Evolutionary conservation across 352 stramenopile genomes (phyloP).

Genomic region (Pythium sp.): DNA sequence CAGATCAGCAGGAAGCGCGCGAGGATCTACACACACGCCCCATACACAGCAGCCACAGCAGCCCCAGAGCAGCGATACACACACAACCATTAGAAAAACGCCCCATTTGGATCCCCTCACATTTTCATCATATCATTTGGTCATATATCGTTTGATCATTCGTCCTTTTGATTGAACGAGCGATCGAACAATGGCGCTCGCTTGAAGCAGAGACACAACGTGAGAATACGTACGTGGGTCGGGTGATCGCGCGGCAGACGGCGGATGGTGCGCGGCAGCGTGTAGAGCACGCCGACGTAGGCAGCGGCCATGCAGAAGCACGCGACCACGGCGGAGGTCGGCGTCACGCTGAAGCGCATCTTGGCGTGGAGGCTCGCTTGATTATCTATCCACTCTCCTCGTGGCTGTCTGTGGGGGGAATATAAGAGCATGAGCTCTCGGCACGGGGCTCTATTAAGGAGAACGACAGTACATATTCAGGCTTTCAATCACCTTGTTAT

Average conservation of each 20-base stretch:
- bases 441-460: constrained; percentile 9
- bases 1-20: constrained; percentile 86
- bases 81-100: background rate
- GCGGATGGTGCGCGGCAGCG: constrained; percentile 66
- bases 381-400: background rate
- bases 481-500: background rate
- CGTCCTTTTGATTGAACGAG: background rate
- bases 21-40: constrained; percentile 54
- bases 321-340: constrained; percentile 60
- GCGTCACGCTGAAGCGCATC: constrained; percentile 79
- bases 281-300: constrained; percentile 88
- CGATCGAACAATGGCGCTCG: background rate
- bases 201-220: background rate
- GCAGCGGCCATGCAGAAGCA: constrained; percentile 79
- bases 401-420: constrained; percentile 9
- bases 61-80: background rate
- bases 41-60: background rate
- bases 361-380: constrained; percentile 19
- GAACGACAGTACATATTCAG: background rate
- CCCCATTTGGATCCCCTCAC: background rate
- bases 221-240: constrained; percentile 52
- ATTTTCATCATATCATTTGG: background rate
- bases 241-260: constrained; percentile 79
- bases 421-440: constrained; percentile 12
- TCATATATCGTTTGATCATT: background rate